A percentile compares a stretch with the other conserved stretches of the same genome.
These are phyloP conservation scores for Tolypocladium paradoxum DNA, from an alignment of 2,329 filamentous ascomycete genomes.

Conservation along the genomic window DNA sequence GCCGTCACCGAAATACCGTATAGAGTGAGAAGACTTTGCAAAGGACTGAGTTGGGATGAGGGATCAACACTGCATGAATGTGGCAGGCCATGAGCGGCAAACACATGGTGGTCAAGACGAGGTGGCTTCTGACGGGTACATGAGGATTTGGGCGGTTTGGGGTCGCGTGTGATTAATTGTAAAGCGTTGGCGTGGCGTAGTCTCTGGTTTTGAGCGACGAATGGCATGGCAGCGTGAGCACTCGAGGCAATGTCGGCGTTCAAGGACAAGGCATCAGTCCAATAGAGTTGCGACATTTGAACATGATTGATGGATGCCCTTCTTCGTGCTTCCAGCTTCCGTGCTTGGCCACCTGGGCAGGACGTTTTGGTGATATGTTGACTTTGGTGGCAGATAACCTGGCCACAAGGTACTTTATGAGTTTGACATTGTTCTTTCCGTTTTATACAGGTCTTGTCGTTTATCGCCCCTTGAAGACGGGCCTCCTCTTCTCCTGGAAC, in stretches of 20 bases:
- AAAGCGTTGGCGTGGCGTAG: not conserved
- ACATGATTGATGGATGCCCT: not conserved
- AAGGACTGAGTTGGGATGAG: not conserved
- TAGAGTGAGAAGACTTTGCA: not conserved
- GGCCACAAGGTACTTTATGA: not conserved
- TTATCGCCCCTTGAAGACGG: conserved; percentile 45
- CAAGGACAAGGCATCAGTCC: not conserved
- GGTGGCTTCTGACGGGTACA: not conserved
- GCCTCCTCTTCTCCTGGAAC: conserved; percentile 58
- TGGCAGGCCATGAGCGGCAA: not conserved
- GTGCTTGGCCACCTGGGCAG: not conserved
- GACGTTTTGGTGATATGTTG: not conserved
- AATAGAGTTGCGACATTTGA: not conserved
- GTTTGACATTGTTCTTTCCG: not conserved
- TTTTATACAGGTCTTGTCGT: not conserved
- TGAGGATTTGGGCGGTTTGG: not conserved
- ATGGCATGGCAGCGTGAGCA: not conserved
- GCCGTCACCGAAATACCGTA: not conserved
- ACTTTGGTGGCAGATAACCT: not conserved
- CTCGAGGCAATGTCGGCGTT: not conserved
- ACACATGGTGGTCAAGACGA: not conserved
- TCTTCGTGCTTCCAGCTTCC: not conserved
- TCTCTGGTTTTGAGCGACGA: not conserved
- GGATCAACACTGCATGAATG: too few species aligned
- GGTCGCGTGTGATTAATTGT: not conserved